Evolutionary conservation across 768 basidiomycete species (phyloP).

Genomic region (Amanita rimosa): DNA sequence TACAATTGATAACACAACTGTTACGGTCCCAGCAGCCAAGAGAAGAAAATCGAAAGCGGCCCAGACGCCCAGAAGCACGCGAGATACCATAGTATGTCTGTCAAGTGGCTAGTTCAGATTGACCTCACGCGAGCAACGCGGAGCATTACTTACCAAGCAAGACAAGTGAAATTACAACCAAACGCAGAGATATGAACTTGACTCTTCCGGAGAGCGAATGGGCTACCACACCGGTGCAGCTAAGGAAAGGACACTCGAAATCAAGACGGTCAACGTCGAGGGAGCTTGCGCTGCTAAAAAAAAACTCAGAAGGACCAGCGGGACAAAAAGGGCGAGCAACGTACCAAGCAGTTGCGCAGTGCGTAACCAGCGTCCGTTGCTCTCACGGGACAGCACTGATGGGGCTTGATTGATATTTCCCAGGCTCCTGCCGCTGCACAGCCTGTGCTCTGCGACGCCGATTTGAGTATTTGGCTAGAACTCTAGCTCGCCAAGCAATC

Average conservation of each 20-base stretch:
- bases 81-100: slow-evolving; percentile 66
- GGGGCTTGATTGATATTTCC: neutral
- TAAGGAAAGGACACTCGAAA: slow-evolving; percentile 22
- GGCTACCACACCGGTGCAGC: slow-evolving; percentile 28
- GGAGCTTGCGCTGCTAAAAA: slow-evolving; percentile 34
- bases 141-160: neutral
- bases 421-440: neutral
- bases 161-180: neutral
- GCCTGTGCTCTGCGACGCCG: neutral
- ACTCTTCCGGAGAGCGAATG: slow-evolving; percentile 43
- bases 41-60: slow-evolving; percentile 59
- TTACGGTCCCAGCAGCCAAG: slow-evolving; percentile 55
- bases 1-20: slow-evolving; percentile 56
- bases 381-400: no score
- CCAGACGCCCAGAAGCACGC: slow-evolving; percentile 60
- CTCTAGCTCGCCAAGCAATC: no score
- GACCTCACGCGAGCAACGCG: neutral
- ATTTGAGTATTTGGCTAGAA: no score
- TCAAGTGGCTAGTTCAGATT: neutral
- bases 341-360: neutral
- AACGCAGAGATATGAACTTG: slow-evolving; percentile 9
- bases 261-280: slow-evolving; percentile 64
- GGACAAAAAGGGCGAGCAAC: slow-evolving; percentile 14
- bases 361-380: no score
- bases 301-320: slow-evolving; percentile 19